Evolutionary conservation across 768 basidiomycete species (phyloP).

Genomic region (Rhizopogon vulgaris): DNA sequence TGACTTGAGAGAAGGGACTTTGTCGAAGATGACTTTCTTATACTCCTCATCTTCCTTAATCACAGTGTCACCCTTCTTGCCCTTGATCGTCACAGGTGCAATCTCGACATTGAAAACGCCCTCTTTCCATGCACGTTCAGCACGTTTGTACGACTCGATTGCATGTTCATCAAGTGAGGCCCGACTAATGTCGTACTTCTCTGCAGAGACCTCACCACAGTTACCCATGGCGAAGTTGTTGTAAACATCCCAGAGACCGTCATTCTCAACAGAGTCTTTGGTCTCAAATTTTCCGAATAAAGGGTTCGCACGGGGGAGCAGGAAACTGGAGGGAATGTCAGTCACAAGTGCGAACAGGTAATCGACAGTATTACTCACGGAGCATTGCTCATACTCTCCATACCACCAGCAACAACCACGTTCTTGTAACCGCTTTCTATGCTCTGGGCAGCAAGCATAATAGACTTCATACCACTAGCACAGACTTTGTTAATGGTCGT

Average conservation of each 20-base stretch:
- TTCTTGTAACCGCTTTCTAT: slow-evolving; percentile 82
- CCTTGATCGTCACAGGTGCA: slow-evolving; percentile 83
- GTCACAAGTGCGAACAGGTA: slow-evolving; percentile 1
- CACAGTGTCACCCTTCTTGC: slow-evolving; percentile 88
- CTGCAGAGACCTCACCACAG: slow-evolving; percentile 85
- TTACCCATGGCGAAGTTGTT: slow-evolving; percentile 98
- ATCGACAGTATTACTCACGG: slow-evolving; percentile 60
- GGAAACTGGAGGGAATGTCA: slow-evolving; percentile 48
- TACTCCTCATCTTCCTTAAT: slow-evolving; percentile 96
- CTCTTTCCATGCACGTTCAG: slow-evolving; percentile 83
- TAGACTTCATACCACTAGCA: slow-evolving; percentile 92
- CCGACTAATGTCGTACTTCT: slow-evolving; percentile 76
- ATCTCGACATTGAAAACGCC: slow-evolving; percentile 86
- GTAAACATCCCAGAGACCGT: slow-evolving; percentile 96
- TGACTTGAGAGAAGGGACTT: slow-evolving; percentile 82
- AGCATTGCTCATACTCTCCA: slow-evolving; percentile 99
- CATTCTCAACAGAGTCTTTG: slow-evolving; percentile 81
- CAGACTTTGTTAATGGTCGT: slow-evolving; percentile 99
- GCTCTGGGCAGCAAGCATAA: slow-evolving; percentile 90
- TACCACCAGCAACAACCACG: slow-evolving; percentile 91
- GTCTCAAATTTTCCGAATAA: slow-evolving; percentile 85
- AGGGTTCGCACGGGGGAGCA: slow-evolving; percentile 75
- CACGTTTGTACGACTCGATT: slow-evolving; percentile 91
- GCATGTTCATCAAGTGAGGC: slow-evolving; percentile 88
- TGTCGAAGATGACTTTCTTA: slow-evolving; percentile 93